Evolutionary conservation across 208 protist species (phyloP), one percentile per base, ranked within the genome.

Genomic region (Wallacemonas sp.): DNA sequence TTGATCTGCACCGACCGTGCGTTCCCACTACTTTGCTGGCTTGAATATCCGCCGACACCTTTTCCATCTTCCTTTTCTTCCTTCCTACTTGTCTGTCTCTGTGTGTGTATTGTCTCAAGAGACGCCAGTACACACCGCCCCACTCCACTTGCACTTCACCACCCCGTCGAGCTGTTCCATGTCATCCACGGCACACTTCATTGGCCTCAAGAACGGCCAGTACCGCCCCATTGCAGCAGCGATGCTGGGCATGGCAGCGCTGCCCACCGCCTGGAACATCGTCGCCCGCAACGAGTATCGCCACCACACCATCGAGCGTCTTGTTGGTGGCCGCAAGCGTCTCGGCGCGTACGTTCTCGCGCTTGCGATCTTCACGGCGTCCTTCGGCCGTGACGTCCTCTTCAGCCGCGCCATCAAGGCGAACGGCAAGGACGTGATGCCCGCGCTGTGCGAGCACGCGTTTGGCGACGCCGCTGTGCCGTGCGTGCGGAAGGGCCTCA

Each of bases 201-300:
- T 60, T 36, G 8, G 24, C 12, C 44, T 64, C 19, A 24, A 48
- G 34, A 48, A 36, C 29, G 30, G 82, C 6, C 68, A 87, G 44
- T 76, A 66, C 47, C 60, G 62, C 39, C 81, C 78, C 3, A 70
- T 85, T n/a, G 71, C 68, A 8, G 64, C 78, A 44, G 80, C 85
- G 1, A 68, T 68, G 23, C 41, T 79, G 6, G 79, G 70, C 21
- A 96, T 95, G 46, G 80, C 83, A 0, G 72, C 78, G 1, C 65
- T 82, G 9, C 95, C 95, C 43, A 68, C 67, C 14, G 76, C 84
- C 43, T 98, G 96, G 95, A 98, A 98, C 68, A 77, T 92, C 30
- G 57, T 96, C 14, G 96, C 93, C 2, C 80, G 92, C 24, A 79
- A 81, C 30, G 96, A 98, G 75, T 98, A 96, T 61, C 74, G 73